Conservation (phyloP, 768 basidiomycete genomes). For the Clitopilus passeckerianus region DNA sequence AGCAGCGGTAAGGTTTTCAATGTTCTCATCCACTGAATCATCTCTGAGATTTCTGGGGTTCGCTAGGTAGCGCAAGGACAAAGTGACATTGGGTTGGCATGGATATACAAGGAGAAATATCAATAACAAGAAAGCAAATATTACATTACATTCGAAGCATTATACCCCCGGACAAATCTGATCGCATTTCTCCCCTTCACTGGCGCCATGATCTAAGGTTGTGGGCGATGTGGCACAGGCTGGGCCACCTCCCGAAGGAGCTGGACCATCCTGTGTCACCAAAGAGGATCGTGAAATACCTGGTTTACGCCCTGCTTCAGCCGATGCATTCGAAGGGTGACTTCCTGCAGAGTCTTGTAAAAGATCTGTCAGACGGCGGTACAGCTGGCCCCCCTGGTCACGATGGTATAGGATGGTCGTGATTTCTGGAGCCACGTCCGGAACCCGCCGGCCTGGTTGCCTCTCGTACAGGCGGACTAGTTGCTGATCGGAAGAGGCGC, state of each 20-base stretch:
- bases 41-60: neutral
- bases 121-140: slow-evolving; percentile 19
- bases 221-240: neutral
- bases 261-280: neutral
- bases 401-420: too few relatives aligned
- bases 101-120: slow-evolving; percentile 92
- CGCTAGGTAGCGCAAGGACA: slow-evolving; percentile 54
- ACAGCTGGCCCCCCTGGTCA: too few relatives aligned
- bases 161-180: too few relatives aligned
- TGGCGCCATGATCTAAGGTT: too few relatives aligned
- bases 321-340: too few relatives aligned
- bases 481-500: too few relatives aligned
- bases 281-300: neutral
- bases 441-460: too few relatives aligned
- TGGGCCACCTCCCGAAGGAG: neutral
- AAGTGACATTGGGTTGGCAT: slow-evolving; percentile 81
- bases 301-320: neutral
- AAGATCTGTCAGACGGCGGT: too few relatives aligned
- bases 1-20: slow-evolving; percentile 53
- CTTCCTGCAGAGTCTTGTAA: too few relatives aligned
- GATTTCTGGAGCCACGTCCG: too few relatives aligned
- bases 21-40: neutral
- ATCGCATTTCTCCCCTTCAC: too few relatives aligned
- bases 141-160: neutral
- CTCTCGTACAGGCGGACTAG: too few relatives aligned